Base-by-base conservation (phyloP, 805 yeast species). In the Naumovozyma baii region DNA sequence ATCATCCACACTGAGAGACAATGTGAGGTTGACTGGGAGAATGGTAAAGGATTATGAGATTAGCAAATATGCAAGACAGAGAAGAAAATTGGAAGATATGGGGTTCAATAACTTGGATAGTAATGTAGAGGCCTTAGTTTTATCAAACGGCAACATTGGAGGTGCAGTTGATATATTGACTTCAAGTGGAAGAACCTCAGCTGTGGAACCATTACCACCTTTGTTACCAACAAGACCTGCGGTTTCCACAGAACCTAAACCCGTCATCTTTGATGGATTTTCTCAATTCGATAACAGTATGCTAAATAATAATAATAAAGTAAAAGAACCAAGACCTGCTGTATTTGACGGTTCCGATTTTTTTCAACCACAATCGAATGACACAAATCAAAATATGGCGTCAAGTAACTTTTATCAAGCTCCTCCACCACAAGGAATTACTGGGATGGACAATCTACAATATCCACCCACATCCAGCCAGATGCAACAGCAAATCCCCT, bases 101-200 rank as follows among this genome's bases (percentile, higher is more conserved):
- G 94, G 90, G 0, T 80, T 64, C 49, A 59, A 57, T 16, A 73
- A 80, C 55, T 65, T 68, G 32, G 82, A 79, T 47, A 62, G 71
- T 25, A 70, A 73, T 41, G 64, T 76, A 39, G 92, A 83, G 51
- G 83, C 87, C 19, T 66, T 83, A 45, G 63, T 67, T 8, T 58
- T 74, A 29, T 63, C 80, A 14, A 64, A 66, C 37, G 94, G 94
- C 13, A 74, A 76, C 52, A 52, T 80, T 9, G 70, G 70, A 31
- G 48, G 58, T 15, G 90, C 94, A 1, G 57, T 76, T 26, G 79
- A 74, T 31, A 70, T 81, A 20, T 63, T 81, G 41, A 34, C 36
- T 13, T 34, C 35, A 15, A 38, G 16, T 22, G 36, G 35, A 15
- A 22, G 26, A 22, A 7, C 26, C 7, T n/a, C 9, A 17, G 31